Conservation (phyloP, 306 rosid genomes). For the Macrotyloma uniflorum region DNA sequence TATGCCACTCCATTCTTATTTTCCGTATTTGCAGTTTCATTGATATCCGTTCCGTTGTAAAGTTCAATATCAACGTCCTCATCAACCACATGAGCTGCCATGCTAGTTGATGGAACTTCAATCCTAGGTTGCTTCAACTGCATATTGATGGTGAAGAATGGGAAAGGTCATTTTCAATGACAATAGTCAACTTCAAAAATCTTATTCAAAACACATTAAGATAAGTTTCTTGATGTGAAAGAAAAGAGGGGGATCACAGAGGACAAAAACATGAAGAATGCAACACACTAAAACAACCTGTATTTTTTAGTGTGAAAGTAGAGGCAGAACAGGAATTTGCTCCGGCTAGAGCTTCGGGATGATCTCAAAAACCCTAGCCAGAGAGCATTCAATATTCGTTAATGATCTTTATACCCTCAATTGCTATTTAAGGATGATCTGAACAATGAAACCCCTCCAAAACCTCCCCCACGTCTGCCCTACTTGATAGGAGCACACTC, state of each 20-base stretch:
- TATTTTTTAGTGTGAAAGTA: background rate
- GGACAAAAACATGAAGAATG: background rate
- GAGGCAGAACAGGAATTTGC: conserved; percentile 12
- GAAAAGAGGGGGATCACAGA: conserved; percentile 6
- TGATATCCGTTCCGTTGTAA: conserved; percentile 47
- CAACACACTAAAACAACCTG: background rate
- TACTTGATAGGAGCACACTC: no score
- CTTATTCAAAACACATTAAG: background rate
- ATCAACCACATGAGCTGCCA: conserved; percentile 81
- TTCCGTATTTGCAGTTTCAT: conserved; percentile 44
- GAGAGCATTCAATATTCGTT: no score
- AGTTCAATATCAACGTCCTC: conserved; percentile 79
- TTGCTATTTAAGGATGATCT: no score
- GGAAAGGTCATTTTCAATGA: conserved; percentile 26
- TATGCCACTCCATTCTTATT: conserved; percentile 47
- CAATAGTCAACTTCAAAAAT: conserved; percentile 12
- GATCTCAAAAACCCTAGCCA: no score
- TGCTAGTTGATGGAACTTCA: conserved; percentile 70
- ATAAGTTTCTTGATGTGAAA: conserved; percentile 23
- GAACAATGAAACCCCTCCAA: no score
- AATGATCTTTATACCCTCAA: no score
- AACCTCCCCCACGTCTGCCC: no score
- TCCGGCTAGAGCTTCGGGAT: no score
- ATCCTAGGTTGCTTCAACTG: conserved; percentile 65
- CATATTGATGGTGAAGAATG: conserved; percentile 31